A percentile compares a stretch with the other conserved stretches of the same genome.
These are phyloP conservation scores for Hirschfeldia incana DNA, from an alignment of 345 rosid genomes.

Conservation along the genomic window DNA sequence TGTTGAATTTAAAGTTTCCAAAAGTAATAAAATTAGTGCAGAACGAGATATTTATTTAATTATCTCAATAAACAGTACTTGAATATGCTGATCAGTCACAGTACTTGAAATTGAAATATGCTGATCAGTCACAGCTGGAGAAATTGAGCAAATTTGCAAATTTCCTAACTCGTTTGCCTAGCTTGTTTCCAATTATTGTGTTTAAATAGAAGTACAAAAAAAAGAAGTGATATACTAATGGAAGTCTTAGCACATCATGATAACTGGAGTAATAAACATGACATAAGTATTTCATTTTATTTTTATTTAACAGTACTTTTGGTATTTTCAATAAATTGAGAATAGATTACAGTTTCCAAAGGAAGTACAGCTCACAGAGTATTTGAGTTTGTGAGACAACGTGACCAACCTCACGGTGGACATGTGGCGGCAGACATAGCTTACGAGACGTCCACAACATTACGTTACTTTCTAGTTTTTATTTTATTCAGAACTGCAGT, in stretches of 20 bases:
- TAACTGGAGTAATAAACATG: not conserved
- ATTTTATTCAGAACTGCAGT: not conserved
- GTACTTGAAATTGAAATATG: not conserved
- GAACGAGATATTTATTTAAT: not conserved
- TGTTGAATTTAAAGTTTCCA: slow-evolving; percentile 33
- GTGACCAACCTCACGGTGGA: slow-evolving; percentile 9
- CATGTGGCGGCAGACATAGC: slow-evolving; percentile 35
- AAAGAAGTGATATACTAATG: not conserved
- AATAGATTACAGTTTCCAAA: not conserved
- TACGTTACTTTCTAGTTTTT: slow-evolving; percentile 8
- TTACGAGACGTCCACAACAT: slow-evolving; percentile 40
- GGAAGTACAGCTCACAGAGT: slow-evolving; percentile 16
- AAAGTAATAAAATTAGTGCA: not conserved
- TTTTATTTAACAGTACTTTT: not conserved
- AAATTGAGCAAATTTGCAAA: not conserved
- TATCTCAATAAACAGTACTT: not conserved
- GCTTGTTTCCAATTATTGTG: not conserved
- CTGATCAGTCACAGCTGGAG: not conserved
- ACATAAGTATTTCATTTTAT: not conserved
- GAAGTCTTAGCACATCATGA: not conserved
- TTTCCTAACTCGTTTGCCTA: not conserved
- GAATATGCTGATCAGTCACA: not conserved
- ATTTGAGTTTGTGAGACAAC: slow-evolving; percentile 6
- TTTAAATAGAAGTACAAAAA: too few relatives aligned
- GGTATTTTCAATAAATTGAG: not conserved